Evolutionary conservation across 768 basidiomycete species (phyloP), one percentile per base, ranked within the genome.

Genomic region (Hysterangium stoloniferum): DNA sequence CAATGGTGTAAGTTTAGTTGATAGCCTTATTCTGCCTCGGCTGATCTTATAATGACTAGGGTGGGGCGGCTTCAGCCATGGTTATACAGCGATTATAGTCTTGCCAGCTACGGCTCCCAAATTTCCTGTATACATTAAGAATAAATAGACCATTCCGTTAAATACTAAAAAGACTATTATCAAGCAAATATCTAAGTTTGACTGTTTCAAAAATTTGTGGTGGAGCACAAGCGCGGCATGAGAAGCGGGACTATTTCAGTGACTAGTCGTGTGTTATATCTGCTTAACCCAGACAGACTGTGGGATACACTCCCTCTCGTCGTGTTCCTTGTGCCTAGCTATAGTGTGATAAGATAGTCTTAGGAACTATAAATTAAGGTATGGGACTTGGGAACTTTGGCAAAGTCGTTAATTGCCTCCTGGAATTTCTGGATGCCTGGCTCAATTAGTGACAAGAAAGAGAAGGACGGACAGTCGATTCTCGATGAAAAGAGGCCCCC

Each of bases 41-140:
- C n/a, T 31, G 29, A 31, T 45, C 44, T 32, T 12, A 36, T 52
- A 34, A 58, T 48, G 33, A 31, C 19, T 9, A 92, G 89, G 91
- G 92, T 60, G 92, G 92, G 61, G 93, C 89, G 51, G 90, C 92
- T 43, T 92, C 90, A 32, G 89, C 94, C 32, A 73, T 97, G 57
- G 75, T 96, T 53, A 78, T 97, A 56, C 90, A 95, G 71, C 88
- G 80, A 63, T 62, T 95, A 63, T 94, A 75, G 78, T 64, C 36
- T 49, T 38, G 15, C 38, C 25, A 17, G 28, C 6, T 4, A 4
- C 12, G 40, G 15, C 33, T 34, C 33, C n/a, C n/a, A 34, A 9
- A 34, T 34, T 34, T 9, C n/a, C 9, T 34, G 9, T 9, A 34
- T 34, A n/a, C 9, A 9, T 34, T n/a, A 34, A 34, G 33, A n/a